These are phyloP conservation scores for Candida incommunis DNA, from an alignment of 805 yeast genomes.

Conservation along the genomic window DNA sequence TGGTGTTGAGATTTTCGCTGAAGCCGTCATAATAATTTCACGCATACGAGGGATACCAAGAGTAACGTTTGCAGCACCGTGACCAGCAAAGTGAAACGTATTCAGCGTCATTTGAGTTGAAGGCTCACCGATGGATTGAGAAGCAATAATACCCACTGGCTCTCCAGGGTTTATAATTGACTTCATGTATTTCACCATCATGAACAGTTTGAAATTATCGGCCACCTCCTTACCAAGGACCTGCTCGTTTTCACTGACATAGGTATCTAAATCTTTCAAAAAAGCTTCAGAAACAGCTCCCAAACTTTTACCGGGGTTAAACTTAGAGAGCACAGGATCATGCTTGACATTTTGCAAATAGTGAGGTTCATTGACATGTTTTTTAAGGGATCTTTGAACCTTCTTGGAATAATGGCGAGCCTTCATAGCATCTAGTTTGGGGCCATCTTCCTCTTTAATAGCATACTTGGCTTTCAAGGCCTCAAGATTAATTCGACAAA, in stretches of 20 bases:
- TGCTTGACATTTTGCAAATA: slow-evolving; percentile 48
- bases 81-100: slow-evolving; percentile 98
- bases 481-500: slow-evolving; percentile 84
- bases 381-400: slow-evolving; percentile 47
- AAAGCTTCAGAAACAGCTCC: slow-evolving; percentile 90
- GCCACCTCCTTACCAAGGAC: slow-evolving; percentile 43
- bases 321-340: slow-evolving; percentile 80
- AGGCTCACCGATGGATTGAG: slow-evolving; percentile 98
- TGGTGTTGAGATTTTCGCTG: slow-evolving; percentile 91
- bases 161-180: slow-evolving; percentile 94
- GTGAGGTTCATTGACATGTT: slow-evolving; percentile 49
- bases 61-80: slow-evolving; percentile 99
- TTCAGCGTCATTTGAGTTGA: slow-evolving; percentile 97
- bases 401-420: slow-evolving; percentile 76
- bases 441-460: slow-evolving; percentile 53
- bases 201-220: slow-evolving; percentile 84
- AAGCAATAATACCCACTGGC: slow-evolving; percentile 95
- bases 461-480: slow-evolving; percentile 75
- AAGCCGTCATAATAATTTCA: slow-evolving; percentile 99
- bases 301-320: slow-evolving; percentile 76
- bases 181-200: slow-evolving; percentile 98
- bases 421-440: slow-evolving; percentile 68
- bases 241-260: slow-evolving; percentile 40
- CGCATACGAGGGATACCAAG: slow-evolving; percentile 99
- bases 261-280: slow-evolving; percentile 63